Conservation (phyloP, 73 alveolate genomes). For the Stentor roeselii region DNA sequence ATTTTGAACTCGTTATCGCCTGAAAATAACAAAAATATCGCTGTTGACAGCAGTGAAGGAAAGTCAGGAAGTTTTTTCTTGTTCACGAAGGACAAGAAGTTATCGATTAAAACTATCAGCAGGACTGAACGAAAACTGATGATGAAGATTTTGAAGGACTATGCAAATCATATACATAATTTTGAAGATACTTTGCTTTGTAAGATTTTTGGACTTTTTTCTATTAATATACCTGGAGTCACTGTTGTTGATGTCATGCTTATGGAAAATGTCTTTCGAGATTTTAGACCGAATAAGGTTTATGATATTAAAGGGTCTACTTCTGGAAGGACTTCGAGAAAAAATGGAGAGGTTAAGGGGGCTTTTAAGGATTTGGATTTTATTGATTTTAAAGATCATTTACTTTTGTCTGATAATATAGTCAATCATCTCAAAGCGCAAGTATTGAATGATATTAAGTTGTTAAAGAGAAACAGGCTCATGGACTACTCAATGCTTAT, state of each 20-base stretch:
- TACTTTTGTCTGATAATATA: background rate
- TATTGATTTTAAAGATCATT: background rate
- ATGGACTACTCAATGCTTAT: conserved; percentile 16
- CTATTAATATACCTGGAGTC: conserved; percentile 30
- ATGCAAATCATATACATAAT: conserved; percentile 54
- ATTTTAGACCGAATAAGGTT: background rate
- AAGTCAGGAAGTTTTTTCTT: conserved; percentile 79
- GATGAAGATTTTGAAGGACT: conserved; percentile 56
- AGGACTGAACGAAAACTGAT: conserved; percentile 63
- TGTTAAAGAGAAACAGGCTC: background rate
- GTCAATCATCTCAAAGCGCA: background rate
- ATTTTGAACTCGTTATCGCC: conserved; percentile 43
- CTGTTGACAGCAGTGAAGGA: conserved; percentile 58
- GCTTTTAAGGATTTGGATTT: conserved; percentile 12
- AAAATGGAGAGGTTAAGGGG: background rate
- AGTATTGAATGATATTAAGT: background rate
- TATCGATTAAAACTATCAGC: conserved; percentile 68
- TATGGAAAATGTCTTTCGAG: conserved; percentile 9
- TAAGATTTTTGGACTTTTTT: conserved; percentile 63
- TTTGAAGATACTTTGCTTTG: conserved; percentile 61
- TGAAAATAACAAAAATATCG: conserved; percentile 37
- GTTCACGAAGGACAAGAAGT: conserved; percentile 74
- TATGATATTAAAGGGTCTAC: conserved; percentile 29
- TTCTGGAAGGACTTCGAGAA: background rate
- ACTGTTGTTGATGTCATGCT: conserved; percentile 24